Base-by-base conservation (phyloP, 2,329 filamentous ascomycete species). In the Epichloe bromicola region DNA sequence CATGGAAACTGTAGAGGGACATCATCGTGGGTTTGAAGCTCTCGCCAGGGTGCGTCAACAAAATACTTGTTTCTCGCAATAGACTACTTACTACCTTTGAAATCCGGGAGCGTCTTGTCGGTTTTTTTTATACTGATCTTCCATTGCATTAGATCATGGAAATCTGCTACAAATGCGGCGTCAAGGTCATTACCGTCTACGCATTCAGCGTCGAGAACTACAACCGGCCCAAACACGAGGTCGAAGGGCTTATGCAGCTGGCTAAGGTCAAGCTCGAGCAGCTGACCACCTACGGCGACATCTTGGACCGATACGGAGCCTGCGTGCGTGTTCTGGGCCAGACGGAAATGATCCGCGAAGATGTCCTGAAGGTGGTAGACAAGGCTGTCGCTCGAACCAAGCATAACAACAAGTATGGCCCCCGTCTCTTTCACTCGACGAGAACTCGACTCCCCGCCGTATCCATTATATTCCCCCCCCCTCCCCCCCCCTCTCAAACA, bases 121-220 rank as follows among this genome's bases (percentile, higher is more conserved):
- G 14, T n/a, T 17, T 15, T 14, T 14, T 1, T 11, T 36, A 5
- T 15, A 34, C 34, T 47, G 17, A 47, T 15, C 2, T 14, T 30
- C 15, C 39, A 7, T 10, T 50, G 12, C 26, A 10, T 17, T 59
- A 87, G 85, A 88, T 97, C 49, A 82, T 98, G 53, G 93, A 98
- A 69, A 87, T 98, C 51, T 97, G 93, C 76, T 98, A 97, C 75
- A 96, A 95, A 66, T 89, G 86, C 53, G 93, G 93, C 50, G 91
- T 98, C 56, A 91, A 93, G 67, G 88, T 95, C 8, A 91, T 98
- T 39, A 97, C 93, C 4, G 89, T 98, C 56, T 98, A 97, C 67
- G 93, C 93, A 15, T 98, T 98, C 70, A 95, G 88, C 64, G 96
- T 98, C 62, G 93, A 98, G 70, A 98, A 98, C 72, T 98, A 95